Conservation (phyloP, 495 filamentous ascomycete species). For the Lentithecium fluviatile region DNA sequence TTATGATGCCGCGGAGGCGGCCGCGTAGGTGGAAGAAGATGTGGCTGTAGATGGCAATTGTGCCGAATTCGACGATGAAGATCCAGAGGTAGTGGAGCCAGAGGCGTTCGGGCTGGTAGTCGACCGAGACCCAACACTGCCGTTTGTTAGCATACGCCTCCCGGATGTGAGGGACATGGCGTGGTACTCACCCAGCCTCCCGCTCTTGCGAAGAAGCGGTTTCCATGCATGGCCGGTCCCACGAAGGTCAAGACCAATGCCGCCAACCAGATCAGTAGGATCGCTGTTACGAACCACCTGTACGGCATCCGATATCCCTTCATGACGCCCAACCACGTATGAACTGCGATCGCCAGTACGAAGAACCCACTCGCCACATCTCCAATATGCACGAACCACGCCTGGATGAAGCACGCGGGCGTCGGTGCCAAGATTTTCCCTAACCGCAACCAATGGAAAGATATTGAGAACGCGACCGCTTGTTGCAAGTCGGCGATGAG, state of each 20-base stretch:
- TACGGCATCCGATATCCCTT: constrained; percentile 36
- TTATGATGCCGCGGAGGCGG: constrained; percentile 43
- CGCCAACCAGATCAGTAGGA: constrained; percentile 35
- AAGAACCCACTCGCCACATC: constrained; percentile 70
- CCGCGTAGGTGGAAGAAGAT: constrained; percentile 60
- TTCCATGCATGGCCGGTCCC: constrained; percentile 35
- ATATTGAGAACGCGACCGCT: constrained; percentile 65
- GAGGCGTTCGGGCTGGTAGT: constrained; percentile 61
- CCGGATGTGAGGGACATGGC: constrained; percentile 16
- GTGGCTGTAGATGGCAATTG: constrained; percentile 61
- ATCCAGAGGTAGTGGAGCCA: constrained; percentile 79
- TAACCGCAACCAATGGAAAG: constrained; percentile 57
- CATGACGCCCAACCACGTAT: constrained; percentile 56
- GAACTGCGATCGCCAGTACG: constrained; percentile 51
- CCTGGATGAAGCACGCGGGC: constrained; percentile 64
- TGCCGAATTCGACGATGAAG: constrained; percentile 66
- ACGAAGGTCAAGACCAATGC: constrained; percentile 36
- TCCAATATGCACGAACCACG: constrained; percentile 68
- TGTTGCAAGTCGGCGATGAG: constrained; percentile 73
- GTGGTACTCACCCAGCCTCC: constrained; percentile 40
- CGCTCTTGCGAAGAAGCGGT: constrained; percentile 38
- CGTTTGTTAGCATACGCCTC: constrained; percentile 17
- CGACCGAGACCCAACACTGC: constrained; percentile 69
- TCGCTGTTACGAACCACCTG: constrained; percentile 28
- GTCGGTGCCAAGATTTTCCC: constrained; percentile 58